Evolutionary conservation across 2,329 filamentous ascomycete species (phyloP).

Genomic region (Cryphonectria radicalis): DNA sequence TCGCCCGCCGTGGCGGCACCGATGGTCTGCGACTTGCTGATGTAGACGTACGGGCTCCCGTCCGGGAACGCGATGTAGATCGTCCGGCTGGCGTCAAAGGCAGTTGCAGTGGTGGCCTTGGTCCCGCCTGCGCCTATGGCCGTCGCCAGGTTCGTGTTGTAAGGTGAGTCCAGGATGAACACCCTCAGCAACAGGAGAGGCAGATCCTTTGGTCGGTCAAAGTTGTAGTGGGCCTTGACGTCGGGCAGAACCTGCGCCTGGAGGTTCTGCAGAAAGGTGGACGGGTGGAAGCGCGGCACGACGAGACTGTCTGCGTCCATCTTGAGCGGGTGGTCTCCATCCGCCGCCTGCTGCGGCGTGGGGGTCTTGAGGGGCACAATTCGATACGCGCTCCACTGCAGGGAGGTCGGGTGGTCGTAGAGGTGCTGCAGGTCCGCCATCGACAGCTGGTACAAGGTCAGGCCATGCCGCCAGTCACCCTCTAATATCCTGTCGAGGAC

Average conservation of each 20-base stretch:
- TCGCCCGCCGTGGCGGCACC: constrained; percentile 53
- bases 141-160: constrained; percentile 64
- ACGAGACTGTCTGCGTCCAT: constrained; percentile 52
- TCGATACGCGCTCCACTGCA: constrained; percentile 67
- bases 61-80: constrained; percentile 85
- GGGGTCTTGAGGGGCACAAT: constrained; percentile 57
- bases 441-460: constrained; percentile 69
- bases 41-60: constrained; percentile 75
- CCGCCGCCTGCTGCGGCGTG: constrained; percentile 31
- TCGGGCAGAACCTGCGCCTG: constrained; percentile 76
- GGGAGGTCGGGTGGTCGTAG: constrained; percentile 65
- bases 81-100: constrained; percentile 68
- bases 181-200: constrained; percentile 77
- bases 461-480: constrained; percentile 69
- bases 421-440: constrained; percentile 71
- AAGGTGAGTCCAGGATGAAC: constrained; percentile 80
- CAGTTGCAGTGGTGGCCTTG: constrained; percentile 36
- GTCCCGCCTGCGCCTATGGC: constrained; percentile 35
- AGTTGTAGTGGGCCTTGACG: constrained; percentile 82
- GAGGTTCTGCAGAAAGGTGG: constrained; percentile 77
- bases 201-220: constrained; percentile 71
- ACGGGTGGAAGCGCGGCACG: constrained; percentile 76
- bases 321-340: constrained; percentile 46
- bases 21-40: constrained; percentile 55
- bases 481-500: constrained; percentile 66